Percentiles rank a stretch among this genome's conserved stretches.
Evolutionary conservation across 2,329 filamentous ascomycete genomes (phyloP).

Genomic region (Sporothrix variecibatus): DNA sequence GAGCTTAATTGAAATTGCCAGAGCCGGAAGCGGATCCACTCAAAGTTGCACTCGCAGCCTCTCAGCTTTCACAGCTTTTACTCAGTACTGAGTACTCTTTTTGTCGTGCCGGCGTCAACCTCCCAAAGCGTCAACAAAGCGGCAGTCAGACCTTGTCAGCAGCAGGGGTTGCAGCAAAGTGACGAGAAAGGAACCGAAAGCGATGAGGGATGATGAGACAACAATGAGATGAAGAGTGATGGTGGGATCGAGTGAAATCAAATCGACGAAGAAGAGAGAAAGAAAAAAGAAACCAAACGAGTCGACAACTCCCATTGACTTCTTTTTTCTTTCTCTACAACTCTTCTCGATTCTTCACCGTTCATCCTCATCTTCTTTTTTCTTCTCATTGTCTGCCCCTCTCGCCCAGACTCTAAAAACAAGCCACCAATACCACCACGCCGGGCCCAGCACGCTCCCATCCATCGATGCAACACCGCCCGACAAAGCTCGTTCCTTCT

Average conservation of each 20-base stretch:
- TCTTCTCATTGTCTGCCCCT: not conserved
- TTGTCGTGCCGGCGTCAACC: too few relatives aligned
- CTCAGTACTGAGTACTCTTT: not conserved
- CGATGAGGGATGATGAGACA: not conserved
- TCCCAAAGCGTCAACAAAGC: not conserved
- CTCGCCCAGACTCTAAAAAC: not conserved
- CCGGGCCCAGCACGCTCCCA: not conserved
- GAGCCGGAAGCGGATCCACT: not conserved
- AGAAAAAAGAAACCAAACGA: not conserved
- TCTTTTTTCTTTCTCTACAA: not conserved
- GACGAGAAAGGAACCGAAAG: not conserved
- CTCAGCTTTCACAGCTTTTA: not conserved
- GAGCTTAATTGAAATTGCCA: conserved; percentile 5
- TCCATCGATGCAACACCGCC: not conserved
- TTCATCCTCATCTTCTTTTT: not conserved
- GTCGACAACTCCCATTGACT: not conserved
- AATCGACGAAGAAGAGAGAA: not conserved
- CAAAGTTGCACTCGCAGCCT: not conserved
- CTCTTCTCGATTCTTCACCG: not conserved
- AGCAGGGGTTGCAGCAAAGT: not conserved
- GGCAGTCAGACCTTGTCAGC: not conserved
- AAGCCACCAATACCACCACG: conserved; percentile 15
- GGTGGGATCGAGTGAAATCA: not conserved
- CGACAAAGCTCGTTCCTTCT: not conserved
- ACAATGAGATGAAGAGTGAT: not conserved